Conservation (phyloP, 805 yeast genomes). For the Hanseniaspora lindneri region DNA sequence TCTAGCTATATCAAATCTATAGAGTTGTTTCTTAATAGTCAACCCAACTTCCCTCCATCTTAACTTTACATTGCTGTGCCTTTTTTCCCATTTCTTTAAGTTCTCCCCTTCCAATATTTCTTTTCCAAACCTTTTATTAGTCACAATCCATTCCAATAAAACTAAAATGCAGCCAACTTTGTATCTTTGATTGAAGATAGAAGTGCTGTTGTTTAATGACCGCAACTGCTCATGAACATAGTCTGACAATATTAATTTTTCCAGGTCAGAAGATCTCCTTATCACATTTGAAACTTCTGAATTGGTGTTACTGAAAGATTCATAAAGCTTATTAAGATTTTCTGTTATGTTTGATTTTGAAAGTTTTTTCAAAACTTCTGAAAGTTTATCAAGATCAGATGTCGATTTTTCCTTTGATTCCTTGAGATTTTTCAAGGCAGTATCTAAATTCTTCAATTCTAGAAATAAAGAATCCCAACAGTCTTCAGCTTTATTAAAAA, state of each 20-base stretch:
- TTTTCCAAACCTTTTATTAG: slow-evolving; percentile 45
- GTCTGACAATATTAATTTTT: slow-evolving; percentile 71
- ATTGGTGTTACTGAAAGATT: slow-evolving; percentile 63
- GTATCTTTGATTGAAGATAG: slow-evolving; percentile 62
- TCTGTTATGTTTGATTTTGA: slow-evolving; percentile 66
- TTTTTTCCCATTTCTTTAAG: slow-evolving; percentile 41
- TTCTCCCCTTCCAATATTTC: slow-evolving; percentile 48
- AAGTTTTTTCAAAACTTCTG: slow-evolving; percentile 44
- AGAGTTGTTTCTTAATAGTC: slow-evolving; percentile 56
- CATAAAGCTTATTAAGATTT: slow-evolving; percentile 49
- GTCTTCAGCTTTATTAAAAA: slow-evolving; percentile 54
- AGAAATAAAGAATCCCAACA: slow-evolving; percentile 61
- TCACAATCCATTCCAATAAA: slow-evolving; percentile 40
- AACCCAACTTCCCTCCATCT: slow-evolving; percentile 54
- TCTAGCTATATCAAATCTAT: slow-evolving; percentile 57
- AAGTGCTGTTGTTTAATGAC: slow-evolving; percentile 58
- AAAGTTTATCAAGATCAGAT: slow-evolving; percentile 54
- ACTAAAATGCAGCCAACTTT: slow-evolving; percentile 40
- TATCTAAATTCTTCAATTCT: slow-evolving; percentile 57
- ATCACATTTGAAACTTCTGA: slow-evolving; percentile 56
- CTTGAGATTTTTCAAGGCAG: slow-evolving; percentile 61
- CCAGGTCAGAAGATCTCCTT: slow-evolving; percentile 71
- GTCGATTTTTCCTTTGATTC: slow-evolving; percentile 66
- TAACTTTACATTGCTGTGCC: slow-evolving; percentile 42
- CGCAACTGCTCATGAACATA: slow-evolving; percentile 82